Base-by-base conservation (phyloP, 805 yeast species). In the Candida adriatica region DNA sequence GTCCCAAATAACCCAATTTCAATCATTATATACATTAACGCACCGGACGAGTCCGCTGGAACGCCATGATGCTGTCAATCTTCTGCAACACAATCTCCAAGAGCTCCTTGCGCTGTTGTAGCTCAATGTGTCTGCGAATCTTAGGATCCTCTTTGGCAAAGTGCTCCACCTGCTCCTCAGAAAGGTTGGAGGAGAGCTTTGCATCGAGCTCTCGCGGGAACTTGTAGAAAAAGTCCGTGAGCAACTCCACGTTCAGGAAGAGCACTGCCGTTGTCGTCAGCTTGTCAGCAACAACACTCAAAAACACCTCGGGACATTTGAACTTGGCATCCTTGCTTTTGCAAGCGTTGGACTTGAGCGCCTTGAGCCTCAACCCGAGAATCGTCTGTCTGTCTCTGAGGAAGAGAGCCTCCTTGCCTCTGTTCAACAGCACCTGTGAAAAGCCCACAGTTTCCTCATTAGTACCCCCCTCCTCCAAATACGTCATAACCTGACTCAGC, bases 121-220 rank as follows among this genome's bases (percentile, higher is more conserved):
- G 60, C 50, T 90, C 96, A 45, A 92, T 82, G 50, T 92, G 99
- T 46, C 80, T 72, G 53, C 81, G 81, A 35, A 94, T 75, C 58
- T 79, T 83, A 14, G 95, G 92, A 58, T 92, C 55, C 58, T 92
- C 96, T 46, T 86, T 85, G 1, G 98, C 98, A 61, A 90, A 85
- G 38, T 61, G 60, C 49, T 88, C 96, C 30, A 92, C 69, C 51
- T 88, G 94, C 33, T 85, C 94, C 30, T 69, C 68, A 7, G 74
- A 64, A 49, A 92, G 62, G 25, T 68, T 67, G 38, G 67, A 64
- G 29, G 79, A 77, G 34, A 92, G 69, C 42, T 76, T 75, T 31
- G 66, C 66, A 55, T 92, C 99, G 40, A 92, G 66, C 56, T 87
- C 96, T 37, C 97, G 70, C 3, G 99, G 97, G 58, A 92, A 90